phyloP scores from a whole-genome alignment of 257 asterid species.

The Prunella vulgaris region DNA sequence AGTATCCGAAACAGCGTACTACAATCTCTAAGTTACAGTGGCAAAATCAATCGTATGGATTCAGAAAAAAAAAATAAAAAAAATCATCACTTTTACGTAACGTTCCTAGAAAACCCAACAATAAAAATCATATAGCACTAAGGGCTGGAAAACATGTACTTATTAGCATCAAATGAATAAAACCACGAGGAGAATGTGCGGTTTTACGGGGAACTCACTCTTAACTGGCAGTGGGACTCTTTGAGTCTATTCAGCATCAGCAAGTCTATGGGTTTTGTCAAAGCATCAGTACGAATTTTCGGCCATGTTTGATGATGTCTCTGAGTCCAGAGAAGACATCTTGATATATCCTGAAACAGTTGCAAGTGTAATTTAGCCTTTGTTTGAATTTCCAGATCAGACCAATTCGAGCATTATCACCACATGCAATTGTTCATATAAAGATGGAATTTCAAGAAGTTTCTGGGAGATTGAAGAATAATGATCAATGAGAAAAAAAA shows the following conservation, averaged over 20 bases:
- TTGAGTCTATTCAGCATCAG: constrained; percentile 82
- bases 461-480: neutral
- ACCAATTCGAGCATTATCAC: neutral
- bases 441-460: constrained; percentile 13
- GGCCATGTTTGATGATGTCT: constrained; percentile 99
- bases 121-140: constrained; percentile 1
- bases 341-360: constrained; percentile 76
- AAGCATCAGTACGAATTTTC: constrained; percentile 85
- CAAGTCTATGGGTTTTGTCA: constrained; percentile 79
- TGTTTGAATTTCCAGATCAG: neutral
- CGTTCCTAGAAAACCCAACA: neutral
- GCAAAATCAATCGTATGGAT: neutral
- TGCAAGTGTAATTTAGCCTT: constrained; percentile 6
- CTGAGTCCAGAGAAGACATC: constrained; percentile 99
- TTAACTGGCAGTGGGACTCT: constrained; percentile 82
- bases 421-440: neutral
- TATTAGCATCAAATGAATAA: constrained; percentile 7
- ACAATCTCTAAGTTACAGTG: neutral
- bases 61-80: constrained; percentile 9
- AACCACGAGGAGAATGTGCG: neutral
- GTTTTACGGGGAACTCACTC: constrained; percentile 49
- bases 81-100: neutral
- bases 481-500: constrained; percentile 2
- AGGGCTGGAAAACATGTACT: neutral
- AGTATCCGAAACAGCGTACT: neutral